These are phyloP conservation scores for Rosa persica DNA, from an alignment of 306 rosid species.

Conservation along the genomic window DNA sequence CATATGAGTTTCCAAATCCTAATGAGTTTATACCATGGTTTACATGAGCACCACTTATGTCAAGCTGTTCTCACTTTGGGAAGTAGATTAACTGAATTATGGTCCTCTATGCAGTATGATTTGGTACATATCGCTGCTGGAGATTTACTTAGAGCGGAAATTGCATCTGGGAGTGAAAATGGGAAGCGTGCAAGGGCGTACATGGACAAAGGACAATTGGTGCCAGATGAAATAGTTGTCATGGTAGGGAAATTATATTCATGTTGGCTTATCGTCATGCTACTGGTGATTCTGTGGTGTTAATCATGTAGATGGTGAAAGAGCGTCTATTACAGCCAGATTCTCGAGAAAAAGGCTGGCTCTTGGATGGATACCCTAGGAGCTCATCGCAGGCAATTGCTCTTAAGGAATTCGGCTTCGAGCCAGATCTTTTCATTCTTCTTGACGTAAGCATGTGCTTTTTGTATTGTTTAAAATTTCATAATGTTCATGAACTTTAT, in stretches of 20 bases:
- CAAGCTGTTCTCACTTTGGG: conserved; percentile 33
- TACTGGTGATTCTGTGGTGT: conserved; percentile 27
- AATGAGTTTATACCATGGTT: background rate
- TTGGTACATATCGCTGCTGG: conserved; percentile 96
- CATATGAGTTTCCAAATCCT: background rate
- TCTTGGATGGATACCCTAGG: conserved; percentile 94
- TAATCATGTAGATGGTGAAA: conserved; percentile 71
- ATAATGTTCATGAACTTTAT: background rate
- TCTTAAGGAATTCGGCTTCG: conserved; percentile 54
- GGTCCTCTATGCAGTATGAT: conserved; percentile 69
- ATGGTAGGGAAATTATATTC: conserved; percentile 42
- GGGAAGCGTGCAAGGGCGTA: conserved; percentile 73
- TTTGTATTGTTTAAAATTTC: background rate
- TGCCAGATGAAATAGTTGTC: conserved; percentile 87
- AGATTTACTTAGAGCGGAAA: conserved; percentile 89
- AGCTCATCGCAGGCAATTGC: conserved; percentile 90
- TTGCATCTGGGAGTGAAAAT: conserved; percentile 73
- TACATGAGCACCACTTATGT: background rate
- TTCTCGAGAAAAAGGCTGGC: conserved; percentile 81
- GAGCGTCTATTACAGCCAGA: conserved; percentile 73
- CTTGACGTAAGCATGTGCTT: conserved; percentile 53
- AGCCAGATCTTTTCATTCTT: conserved; percentile 78
- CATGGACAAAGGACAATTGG: conserved; percentile 88
- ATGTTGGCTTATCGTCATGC: conserved; percentile 15
- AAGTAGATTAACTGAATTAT: conserved; percentile 43